phyloP scores from a whole-genome alignment of 1,284 basidiomycete genomes.

The Paramarasmius palmivorus region DNA sequence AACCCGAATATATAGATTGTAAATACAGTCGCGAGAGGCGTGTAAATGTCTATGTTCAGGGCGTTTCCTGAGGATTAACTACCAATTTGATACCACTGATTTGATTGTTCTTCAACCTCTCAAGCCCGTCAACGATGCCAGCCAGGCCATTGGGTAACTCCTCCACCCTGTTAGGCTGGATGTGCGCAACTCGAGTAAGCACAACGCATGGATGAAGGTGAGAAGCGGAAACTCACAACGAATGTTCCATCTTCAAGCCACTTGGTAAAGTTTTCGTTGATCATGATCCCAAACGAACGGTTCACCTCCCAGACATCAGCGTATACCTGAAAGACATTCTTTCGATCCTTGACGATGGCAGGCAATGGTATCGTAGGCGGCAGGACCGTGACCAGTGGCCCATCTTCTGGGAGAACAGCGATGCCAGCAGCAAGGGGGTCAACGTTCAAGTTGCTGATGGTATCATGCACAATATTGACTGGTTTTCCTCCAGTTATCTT shows the following conservation, averaged over 20 bases:
- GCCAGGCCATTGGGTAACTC: conserved; percentile 46
- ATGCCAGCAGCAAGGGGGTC: conserved; percentile 30
- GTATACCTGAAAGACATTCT: conserved; percentile 25
- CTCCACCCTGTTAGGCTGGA: conserved; percentile 40
- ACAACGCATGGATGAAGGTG: neutral
- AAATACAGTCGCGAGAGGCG: too few species aligned
- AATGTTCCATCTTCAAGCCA: conserved; percentile 35
- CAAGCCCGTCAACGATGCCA: conserved; percentile 44
- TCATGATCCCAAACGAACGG: conserved; percentile 21
- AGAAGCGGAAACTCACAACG: conserved; percentile 27
- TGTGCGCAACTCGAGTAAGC: conserved; percentile 14
- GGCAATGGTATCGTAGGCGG: neutral
- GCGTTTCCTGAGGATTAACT: conserved; percentile 41
- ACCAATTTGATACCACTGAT: conserved; percentile 54
- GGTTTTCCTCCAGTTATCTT: conserved; percentile 28
- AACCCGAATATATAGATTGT: too few species aligned
- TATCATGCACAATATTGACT: conserved; percentile 41
- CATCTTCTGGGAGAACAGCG: conserved; percentile 23
- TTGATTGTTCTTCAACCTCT: conserved; percentile 35
- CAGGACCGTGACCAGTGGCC: conserved; percentile 18
- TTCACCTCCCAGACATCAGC: conserved; percentile 27
- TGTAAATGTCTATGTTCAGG: neutral
- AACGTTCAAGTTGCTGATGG: conserved; percentile 31
- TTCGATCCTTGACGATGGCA: conserved; percentile 18
- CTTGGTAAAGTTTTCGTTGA: conserved; percentile 29